Conservation (phyloP, 176 grass and related monocot genomes). For the Alopecurus myosuroides region DNA sequence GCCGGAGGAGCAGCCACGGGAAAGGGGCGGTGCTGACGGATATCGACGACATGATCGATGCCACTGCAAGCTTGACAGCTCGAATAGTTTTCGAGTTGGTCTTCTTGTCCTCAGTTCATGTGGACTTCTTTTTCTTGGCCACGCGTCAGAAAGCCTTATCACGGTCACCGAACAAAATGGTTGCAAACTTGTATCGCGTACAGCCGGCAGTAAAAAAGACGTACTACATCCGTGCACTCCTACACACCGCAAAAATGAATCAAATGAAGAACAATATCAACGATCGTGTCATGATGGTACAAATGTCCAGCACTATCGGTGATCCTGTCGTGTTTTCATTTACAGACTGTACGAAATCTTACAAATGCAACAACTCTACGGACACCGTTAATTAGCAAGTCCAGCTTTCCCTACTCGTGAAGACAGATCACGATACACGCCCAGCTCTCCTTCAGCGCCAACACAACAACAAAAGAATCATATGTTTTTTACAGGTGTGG, state of each 20-base stretch:
- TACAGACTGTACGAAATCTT: neutral
- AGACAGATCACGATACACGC: neutral
- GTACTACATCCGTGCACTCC: too few species aligned
- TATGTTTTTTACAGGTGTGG: neutral
- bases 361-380: neutral
- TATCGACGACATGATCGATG: neutral
- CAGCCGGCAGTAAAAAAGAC: too few species aligned
- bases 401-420: neutral
- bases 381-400: neutral
- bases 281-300: neutral
- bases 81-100: neutral
- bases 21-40: too few species aligned
- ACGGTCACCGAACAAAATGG: too few species aligned
- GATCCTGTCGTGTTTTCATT: constrained; percentile 26
- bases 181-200: neutral
- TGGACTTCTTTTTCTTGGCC: too few species aligned
- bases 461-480: neutral
- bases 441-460: neutral
- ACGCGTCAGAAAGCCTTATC: too few species aligned
- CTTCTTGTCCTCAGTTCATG: too few species aligned
- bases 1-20: too few species aligned
- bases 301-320: neutral
- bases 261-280: neutral
- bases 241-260: neutral
- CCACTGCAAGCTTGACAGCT: neutral